A percentile compares a stretch with the other conserved stretches of the same genome.
Evolutionary conservation across 371 early-diverging fungal genomes (phyloP).

Genomic region (Rhizopus sp.): DNA sequence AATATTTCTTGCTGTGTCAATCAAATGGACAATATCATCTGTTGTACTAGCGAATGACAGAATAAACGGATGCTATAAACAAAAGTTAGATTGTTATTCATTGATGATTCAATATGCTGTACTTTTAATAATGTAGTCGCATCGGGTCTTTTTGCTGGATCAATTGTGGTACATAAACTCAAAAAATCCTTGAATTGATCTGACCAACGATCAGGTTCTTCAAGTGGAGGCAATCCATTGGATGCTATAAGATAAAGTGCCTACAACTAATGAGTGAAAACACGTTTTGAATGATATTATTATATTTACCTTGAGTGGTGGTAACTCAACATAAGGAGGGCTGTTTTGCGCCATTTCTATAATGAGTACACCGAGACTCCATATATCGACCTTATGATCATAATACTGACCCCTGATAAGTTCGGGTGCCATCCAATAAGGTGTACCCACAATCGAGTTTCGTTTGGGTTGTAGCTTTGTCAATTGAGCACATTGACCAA

Average conservation of each 20-base stretch:
- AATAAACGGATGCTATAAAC: conserved; percentile 43
- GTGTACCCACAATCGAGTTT: conserved; percentile 67
- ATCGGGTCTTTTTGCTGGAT: conserved; percentile 46
- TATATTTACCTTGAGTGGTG: conserved; percentile 46
- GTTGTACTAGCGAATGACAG: conserved; percentile 26
- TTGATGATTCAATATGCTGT: conserved; percentile 1
- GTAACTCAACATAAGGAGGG: conserved; percentile 65
- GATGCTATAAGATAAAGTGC: conserved; percentile 58
- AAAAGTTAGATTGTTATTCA: background rate
- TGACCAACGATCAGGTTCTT: conserved; percentile 45
- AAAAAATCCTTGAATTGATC: conserved; percentile 47
- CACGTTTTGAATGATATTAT: background rate
- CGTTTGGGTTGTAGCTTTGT: conserved; percentile 54
- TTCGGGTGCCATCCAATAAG: conserved; percentile 90
- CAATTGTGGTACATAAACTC: conserved; percentile 40
- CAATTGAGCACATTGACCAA: conserved; percentile 63
- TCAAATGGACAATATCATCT: conserved; percentile 26
- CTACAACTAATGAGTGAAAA: conserved; percentile 16
- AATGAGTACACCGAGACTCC: conserved; percentile 77
- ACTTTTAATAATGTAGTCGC: conserved; percentile 50
- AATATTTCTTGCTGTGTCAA: conserved; percentile 28
- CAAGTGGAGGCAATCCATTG: conserved; percentile 48
- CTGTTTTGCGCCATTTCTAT: conserved; percentile 77
- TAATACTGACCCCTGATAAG: conserved; percentile 73
- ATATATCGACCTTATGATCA: conserved; percentile 77